Base-by-base conservation (phyloP, 2,329 filamentous ascomycete species). In the Coniochaeta hoffmannii region DNA sequence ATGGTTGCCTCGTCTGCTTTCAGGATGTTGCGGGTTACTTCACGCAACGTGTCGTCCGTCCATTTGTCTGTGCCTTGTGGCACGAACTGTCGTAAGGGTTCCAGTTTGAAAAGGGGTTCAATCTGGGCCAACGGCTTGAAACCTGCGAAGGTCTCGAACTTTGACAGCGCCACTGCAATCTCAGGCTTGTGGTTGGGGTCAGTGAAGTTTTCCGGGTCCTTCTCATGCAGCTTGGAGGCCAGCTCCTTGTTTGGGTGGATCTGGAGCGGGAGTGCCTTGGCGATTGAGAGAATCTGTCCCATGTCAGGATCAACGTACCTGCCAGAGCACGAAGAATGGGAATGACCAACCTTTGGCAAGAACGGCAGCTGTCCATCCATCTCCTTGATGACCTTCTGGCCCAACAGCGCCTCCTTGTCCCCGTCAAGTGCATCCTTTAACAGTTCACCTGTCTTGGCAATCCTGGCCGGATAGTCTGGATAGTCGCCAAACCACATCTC, bases 181-280 rank as follows among this genome's bases (percentile, higher is more conserved):
- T 92, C 88, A 1, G 88, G 88, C 70, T 91, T 91, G 74, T 91
- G 87, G 67, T 91, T 91, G 2, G 80, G 72, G 60, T 92, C 87
- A 1, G 80, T 81, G 67, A 88, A 91, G 56, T 82, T 79, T 2
- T 81, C 69, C 0, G 87, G 86, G 54, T 89, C 76, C 60, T 82
- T 67, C 54, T 77, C 66, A 69, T 90, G 86, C 2, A 90, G 76
- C 62, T 83, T 76, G 9, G 76, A 70, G 0, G 88, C 80, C 1
- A 90, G 77, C 0, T 79, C 73, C 64, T 87, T 88, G 71, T 90
- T 81, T 31, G 87, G 88, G 60, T 91, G 88, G 14, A 90, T 78
- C 65, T 91, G 88, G 2, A 92, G 74, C 1, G 87, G 88, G 0
- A 92, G 77, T 0, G 88, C 87, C 68, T 90, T 90, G 35, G 78